Evolutionary conservation across 306 rosid genomes (phyloP).

Genomic region (Canavalia ensiformis): DNA sequence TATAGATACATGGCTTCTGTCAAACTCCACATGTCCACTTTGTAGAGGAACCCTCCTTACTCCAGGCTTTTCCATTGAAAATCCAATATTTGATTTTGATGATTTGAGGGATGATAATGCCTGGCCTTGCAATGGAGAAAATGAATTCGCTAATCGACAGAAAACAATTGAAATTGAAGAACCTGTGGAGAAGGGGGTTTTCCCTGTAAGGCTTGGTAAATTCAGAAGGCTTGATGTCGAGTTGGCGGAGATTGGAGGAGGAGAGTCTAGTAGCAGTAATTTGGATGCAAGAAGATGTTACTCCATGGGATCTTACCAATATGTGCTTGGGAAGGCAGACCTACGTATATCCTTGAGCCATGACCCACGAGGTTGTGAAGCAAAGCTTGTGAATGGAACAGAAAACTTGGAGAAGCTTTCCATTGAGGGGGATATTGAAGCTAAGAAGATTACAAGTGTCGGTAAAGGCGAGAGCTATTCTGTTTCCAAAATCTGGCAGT

Average conservation of each 20-base stretch:
- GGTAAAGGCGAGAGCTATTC: slow-evolving; percentile 95
- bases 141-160: slow-evolving; percentile 58
- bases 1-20: slow-evolving; percentile 96
- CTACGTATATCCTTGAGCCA: slow-evolving; percentile 71
- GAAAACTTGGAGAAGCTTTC: slow-evolving; percentile 59
- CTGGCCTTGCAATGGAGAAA: slow-evolving; percentile 61
- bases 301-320: slow-evolving; percentile 97
- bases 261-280: slow-evolving; percentile 92
- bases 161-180: slow-evolving; percentile 77
- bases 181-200: slow-evolving; percentile 68
- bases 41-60: slow-evolving; percentile 86
- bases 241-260: slow-evolving; percentile 64
- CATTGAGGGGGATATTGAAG: slow-evolving; percentile 73
- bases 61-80: slow-evolving; percentile 71
- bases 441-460: slow-evolving; percentile 80
- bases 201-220: slow-evolving; percentile 91
- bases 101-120: slow-evolving; percentile 83
- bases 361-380: slow-evolving; percentile 50
- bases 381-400: slow-evolving; percentile 48
- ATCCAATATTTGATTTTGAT: slow-evolving; percentile 83
- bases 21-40: slow-evolving; percentile 97
- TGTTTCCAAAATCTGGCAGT: slow-evolving; percentile 94
- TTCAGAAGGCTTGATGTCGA: slow-evolving; percentile 68
- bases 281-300: slow-evolving; percentile 97
- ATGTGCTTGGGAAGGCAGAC: slow-evolving; percentile 76